Evolutionary conservation across 2,329 filamentous ascomycete genomes (phyloP), one percentile per base, ranked within the genome.

Genomic region (Sporothrix dimorphospora): DNA sequence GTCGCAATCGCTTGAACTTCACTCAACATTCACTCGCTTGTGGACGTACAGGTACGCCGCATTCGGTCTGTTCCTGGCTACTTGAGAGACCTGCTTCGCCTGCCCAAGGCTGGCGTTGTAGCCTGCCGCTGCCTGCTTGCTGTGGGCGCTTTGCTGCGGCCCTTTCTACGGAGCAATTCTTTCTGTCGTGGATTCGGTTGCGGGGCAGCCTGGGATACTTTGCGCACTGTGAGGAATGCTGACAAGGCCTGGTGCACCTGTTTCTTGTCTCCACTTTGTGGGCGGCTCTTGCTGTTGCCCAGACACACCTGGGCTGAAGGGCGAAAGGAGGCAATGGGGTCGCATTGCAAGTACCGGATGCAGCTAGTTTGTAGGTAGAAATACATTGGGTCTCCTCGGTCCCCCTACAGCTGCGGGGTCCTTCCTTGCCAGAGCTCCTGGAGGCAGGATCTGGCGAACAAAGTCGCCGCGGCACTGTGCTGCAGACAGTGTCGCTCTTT

Each of bases 201-300:
- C 69, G 69, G 69, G 69, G 69, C 47, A 65, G 57, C 57, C 21
- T 40, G 49, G 49, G 5, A 3, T 7, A 8, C 11, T 57, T 30
- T 38, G 19, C 71, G 45, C 71, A 72, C 71, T 72, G 67, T 72
- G 71, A 65, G 38, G 68, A 61, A 45, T 69, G 51, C 51, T 53
- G 30, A 38, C 45, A 34, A 34, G 42, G 59, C 59, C 59, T n/a
- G n/a, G 3, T 27, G 40, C 16, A 7, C 42, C 40, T 19, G 8
- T 21, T n/a, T n/a, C n/a, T 30, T 12, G 8, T 59, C 7, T 11
- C 55, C 5, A 24, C n/a, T 8, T 19, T n/a, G 55, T 14, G 5
- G 55, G 55, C 49, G n/a, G 49, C 49, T 53, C 49, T 53, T 24
- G 49, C 49, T 53, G 49, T 53, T 24, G 30, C 24, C 21, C n/a